Evolutionary conservation across 2,329 filamentous ascomycete species (phyloP), one percentile per base, ranked within the genome.

Genomic region (Penicillium hordei): DNA sequence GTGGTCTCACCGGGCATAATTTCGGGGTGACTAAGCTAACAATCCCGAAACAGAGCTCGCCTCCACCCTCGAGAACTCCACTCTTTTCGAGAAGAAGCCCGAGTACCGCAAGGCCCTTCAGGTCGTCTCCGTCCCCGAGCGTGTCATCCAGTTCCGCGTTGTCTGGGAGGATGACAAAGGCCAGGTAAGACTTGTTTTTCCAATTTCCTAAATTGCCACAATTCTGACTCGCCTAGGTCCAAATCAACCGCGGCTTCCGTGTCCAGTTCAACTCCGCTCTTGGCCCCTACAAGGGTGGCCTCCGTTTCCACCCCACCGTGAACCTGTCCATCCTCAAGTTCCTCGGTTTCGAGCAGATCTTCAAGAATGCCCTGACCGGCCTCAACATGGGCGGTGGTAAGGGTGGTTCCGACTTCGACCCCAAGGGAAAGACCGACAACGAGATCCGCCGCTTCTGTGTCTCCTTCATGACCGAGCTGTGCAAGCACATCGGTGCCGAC

Each of bases 211-310:
- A 38, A 21, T 40, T 21, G 34, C 23, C 51, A 39, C 34, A 38
- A 38, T 15, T n/a, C 52, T 54, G 38, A 54, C 43, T 19, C 6
- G 10, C n/a, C 42, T 76, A 90, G 75, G 83, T 93, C 70, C 90
- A 95, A 80, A 89, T 96, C 80, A 96, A 97, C 87, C 89, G 90
- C 65, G 94, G 92, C 67, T 97, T 89, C 84, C 90, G 94, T 70
- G 93, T 99, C 48, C 94, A 97, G 81, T 97, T 96, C 87, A 99
- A 97, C 87, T 95, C 90, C 48, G 93, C 93, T 45, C 88, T 97
- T 23, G 94, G 94, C 57, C 94, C 94, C 52, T 97, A 96, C 89
- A 97, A 97, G 86, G 94, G 94, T 66, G 94, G 94, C 75, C 87
- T 97, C 68, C 86, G 94, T 69, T 91, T 99, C 79, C 94, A 99